Percentiles rank a stretch among this genome's conserved stretches.
Evolutionary conservation across 495 filamentous ascomycete genomes (phyloP).

Genomic region (Collariella sp.): DNA sequence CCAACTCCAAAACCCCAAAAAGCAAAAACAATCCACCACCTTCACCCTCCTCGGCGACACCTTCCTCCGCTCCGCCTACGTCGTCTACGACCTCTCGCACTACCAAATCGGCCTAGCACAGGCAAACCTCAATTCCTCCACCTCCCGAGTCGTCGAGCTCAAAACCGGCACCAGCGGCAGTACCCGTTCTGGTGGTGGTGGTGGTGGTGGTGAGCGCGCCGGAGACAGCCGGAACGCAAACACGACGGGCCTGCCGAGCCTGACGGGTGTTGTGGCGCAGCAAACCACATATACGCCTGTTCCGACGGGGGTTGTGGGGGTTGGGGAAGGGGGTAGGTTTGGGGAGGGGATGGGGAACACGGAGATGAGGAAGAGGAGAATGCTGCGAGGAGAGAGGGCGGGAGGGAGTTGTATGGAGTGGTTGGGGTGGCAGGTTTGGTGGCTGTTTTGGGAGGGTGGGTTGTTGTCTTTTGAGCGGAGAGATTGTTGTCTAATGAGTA

Average conservation of each 20-base stretch:
- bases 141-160: slow-evolving; percentile 42
- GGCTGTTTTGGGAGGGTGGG: no score
- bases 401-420: no score
- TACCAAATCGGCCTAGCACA: slow-evolving; percentile 80
- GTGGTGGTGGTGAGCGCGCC: background rate
- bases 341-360: background rate
- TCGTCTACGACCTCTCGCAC: slow-evolving; percentile 83
- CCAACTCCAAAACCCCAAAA: no score
- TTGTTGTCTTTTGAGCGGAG: no score
- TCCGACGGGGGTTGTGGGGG: background rate
- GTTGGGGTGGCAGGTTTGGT: no score
- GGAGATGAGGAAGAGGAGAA: background rate
- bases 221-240: no score
- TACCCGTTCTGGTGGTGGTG: background rate
- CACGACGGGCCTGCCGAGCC: slow-evolving; percentile 32
- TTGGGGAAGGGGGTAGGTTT: background rate
- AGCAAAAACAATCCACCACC: no score
- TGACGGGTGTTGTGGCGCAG: slow-evolving; percentile 31
- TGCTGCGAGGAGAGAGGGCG: no score
- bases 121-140: slow-evolving; percentile 69
- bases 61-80: slow-evolving; percentile 85
- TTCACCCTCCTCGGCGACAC: slow-evolving; percentile 64
- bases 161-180: slow-evolving; percentile 12
- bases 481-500: no score
- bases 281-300: slow-evolving; percentile 13